These are phyloP conservation scores for Emmonsiellopsis sp. DNA, from an alignment of 2,329 filamentous ascomycete species.

Conservation along the genomic window DNA sequence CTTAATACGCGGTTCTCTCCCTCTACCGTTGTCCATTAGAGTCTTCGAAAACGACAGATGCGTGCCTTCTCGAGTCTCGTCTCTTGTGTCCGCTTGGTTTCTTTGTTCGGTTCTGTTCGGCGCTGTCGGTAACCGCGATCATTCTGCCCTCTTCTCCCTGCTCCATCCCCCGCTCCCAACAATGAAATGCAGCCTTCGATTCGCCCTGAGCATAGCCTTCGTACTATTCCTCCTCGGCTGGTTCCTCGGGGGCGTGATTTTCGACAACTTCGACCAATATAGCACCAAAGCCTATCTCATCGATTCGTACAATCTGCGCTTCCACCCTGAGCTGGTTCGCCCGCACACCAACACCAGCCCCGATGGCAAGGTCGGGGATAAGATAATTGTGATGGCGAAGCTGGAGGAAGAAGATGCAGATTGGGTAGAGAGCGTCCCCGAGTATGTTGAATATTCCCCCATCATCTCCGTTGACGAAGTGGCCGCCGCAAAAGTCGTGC, in stretches of 20 bases:
- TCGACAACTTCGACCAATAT: constrained; percentile 27
- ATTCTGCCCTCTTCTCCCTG: not conserved
- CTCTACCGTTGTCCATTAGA: too few relatives aligned
- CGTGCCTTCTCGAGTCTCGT: too few relatives aligned
- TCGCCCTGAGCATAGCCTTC: constrained; percentile 16
- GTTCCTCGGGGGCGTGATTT: constrained; percentile 22
- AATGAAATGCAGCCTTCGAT: constrained; percentile 24
- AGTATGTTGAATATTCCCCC: constrained; percentile 22
- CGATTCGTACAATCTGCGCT: constrained; percentile 19
- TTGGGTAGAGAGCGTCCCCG: constrained; percentile 39
- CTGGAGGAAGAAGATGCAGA: constrained; percentile 33
- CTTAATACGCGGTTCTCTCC: too few relatives aligned
- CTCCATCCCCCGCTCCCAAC: constrained; percentile 5
- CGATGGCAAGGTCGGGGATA: constrained; percentile 19
- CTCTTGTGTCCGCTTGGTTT: too few relatives aligned
- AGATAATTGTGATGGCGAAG: constrained; percentile 37
- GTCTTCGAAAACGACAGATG: too few relatives aligned
- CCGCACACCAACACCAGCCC: constrained; percentile 1
- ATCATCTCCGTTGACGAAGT: not conserved
- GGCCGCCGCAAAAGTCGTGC: not conserved
- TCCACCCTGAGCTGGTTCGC: not conserved
- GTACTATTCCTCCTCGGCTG: constrained; percentile 21
- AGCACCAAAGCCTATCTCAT: constrained; percentile 25
- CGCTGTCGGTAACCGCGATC: too few relatives aligned
- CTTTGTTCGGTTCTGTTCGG: too few relatives aligned